These are phyloP conservation scores for Cercospora sp. DNA, from an alignment of 2,329 filamentous ascomycete species.

Conservation along the genomic window DNA sequence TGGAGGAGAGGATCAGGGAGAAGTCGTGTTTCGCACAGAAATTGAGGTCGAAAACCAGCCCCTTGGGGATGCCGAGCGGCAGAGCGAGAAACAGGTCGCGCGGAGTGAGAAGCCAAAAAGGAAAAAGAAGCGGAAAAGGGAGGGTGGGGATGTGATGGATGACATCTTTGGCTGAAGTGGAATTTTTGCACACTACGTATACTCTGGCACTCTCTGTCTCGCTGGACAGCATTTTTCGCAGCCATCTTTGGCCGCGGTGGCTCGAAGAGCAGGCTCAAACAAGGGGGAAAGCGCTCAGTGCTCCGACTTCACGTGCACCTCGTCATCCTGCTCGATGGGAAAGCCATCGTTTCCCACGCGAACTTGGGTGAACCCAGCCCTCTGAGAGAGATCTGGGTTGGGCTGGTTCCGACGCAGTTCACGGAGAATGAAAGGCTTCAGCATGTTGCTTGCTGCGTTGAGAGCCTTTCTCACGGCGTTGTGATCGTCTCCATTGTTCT, in stretches of 20 bases:
- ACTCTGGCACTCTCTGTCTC: not conserved
- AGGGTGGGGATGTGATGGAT: slow-evolving; percentile 67
- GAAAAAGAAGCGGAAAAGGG: slow-evolving; percentile 59
- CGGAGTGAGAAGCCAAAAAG: slow-evolving; percentile 29
- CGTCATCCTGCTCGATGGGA: not conserved
- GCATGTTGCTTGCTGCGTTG: not conserved
- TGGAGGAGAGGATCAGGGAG: slow-evolving; percentile 37
- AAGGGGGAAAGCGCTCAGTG: not conserved
- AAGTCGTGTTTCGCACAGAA: slow-evolving; percentile 6
- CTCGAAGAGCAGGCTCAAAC: not conserved
- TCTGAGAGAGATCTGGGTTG: not conserved
- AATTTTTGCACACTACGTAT: not conserved
- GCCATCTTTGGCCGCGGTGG: not conserved
- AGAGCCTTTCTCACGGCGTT: not conserved
- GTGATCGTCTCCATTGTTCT: slow-evolving; percentile 5
- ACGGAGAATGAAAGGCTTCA: slow-evolving; percentile 1
- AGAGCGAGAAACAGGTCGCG: not conserved
- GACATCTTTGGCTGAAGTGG: slow-evolving; percentile 59
- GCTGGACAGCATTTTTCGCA: not conserved
- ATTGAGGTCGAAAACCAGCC: not conserved
- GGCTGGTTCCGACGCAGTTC: not conserved
- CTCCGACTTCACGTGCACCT: not conserved
- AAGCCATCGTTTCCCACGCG: not conserved
- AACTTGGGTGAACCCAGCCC: not conserved
- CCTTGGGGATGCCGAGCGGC: not conserved